phyloP scores from a whole-genome alignment of 768 basidiomycete species.

The Psilocybe subaeruginosa region DNA sequence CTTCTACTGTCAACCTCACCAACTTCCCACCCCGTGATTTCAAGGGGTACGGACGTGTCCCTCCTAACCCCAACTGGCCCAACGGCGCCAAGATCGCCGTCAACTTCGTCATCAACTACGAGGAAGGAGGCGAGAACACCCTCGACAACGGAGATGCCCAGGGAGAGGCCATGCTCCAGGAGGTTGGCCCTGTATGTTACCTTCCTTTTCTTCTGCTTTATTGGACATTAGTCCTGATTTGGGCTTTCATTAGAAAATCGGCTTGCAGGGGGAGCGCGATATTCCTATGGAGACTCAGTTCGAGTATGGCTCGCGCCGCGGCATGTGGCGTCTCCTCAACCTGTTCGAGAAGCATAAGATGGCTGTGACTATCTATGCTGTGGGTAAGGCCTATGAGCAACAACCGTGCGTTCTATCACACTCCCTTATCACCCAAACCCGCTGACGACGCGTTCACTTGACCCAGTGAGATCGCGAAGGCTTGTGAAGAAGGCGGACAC shows the following conservation, averaged over 20 bases:
- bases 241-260: slow-evolving; percentile 6
- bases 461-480: slow-evolving; percentile 16
- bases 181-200: slow-evolving; percentile 15
- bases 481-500: slow-evolving; percentile 19
- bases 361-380: slow-evolving; percentile 18
- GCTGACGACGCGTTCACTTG: neutral
- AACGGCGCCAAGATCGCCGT: slow-evolving; percentile 20
- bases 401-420: slow-evolving; percentile 12
- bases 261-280: slow-evolving; percentile 16
- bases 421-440: too few species aligned
- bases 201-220: neutral
- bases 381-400: slow-evolving; percentile 18
- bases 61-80: slow-evolving; percentile 22
- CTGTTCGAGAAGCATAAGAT: slow-evolving; percentile 21
- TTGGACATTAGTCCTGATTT: neutral
- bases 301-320: slow-evolving; percentile 21
- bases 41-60: slow-evolving; percentile 17
- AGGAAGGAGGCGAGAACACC: slow-evolving; percentile 21
- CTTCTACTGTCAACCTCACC: slow-evolving; percentile 10
- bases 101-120: slow-evolving; percentile 23
- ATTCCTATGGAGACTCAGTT: slow-evolving; percentile 22
- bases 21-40: slow-evolving; percentile 19
- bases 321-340: slow-evolving; percentile 21
- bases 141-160: slow-evolving; percentile 21
- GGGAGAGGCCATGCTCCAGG: slow-evolving; percentile 15